Evolutionary conservation across 1,284 basidiomycete species (phyloP).

Genomic region (Thelephora terrestris): DNA sequence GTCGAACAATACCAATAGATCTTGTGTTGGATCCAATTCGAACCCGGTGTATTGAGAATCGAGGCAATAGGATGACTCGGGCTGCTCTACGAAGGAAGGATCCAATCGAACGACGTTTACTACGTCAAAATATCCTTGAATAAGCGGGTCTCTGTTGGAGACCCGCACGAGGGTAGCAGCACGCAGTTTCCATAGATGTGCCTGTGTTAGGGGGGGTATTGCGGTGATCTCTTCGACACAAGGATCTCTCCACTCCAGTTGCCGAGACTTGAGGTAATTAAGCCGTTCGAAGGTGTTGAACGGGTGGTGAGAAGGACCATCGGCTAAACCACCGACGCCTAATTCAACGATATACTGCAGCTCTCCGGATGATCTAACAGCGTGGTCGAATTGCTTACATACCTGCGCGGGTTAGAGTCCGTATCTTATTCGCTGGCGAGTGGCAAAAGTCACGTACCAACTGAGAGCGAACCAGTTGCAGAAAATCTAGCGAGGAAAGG

Average conservation of each 20-base stretch:
- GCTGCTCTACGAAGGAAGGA: background rate
- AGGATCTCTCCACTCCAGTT: background rate
- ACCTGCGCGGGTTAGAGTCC: background rate
- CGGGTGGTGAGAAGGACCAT: background rate
- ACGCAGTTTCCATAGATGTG: background rate
- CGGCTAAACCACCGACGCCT: background rate
- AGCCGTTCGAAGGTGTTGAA: conserved; percentile 1
- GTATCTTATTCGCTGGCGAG: background rate
- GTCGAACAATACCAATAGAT: background rate
- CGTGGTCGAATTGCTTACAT: background rate
- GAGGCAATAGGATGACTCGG: background rate
- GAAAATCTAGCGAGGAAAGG: background rate
- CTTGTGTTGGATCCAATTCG: background rate
- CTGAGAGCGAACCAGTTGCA: background rate
- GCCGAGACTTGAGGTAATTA: background rate
- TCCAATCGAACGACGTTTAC: background rate
- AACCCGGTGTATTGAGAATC: background rate
- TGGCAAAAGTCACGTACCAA: background rate
- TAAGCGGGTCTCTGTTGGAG: background rate
- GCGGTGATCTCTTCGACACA: background rate
- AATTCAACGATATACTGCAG: conserved; percentile 1
- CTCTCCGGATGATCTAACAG: background rate
- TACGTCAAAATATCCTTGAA: background rate
- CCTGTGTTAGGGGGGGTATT: background rate
- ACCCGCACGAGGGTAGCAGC: background rate